Base-by-base conservation (phyloP, 805 yeast species). In the Cyberlindnera nakhonratchasimensis region DNA sequence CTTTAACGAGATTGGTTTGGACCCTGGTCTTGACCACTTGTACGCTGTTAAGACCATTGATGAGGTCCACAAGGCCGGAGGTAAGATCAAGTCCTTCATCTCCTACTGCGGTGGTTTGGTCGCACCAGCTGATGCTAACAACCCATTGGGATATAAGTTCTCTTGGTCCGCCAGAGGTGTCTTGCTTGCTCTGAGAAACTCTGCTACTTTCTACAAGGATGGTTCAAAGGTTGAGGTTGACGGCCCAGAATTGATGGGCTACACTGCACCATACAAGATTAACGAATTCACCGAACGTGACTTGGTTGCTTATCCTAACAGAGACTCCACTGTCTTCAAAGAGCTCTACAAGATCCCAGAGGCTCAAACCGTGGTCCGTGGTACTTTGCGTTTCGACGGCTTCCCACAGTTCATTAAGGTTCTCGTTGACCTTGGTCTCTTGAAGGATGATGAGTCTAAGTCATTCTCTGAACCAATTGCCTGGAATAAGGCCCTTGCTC, bases 81-180 rank as follows among this genome's bases (percentile, higher is more conserved):
- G 99, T 64, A 86, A 93, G 73, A 86, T 93, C 70, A 86, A 78
- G 63, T 85, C 96, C 6, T 93, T 93, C 80, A 71, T 89, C 57
- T 87, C 96, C 7, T 93, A 87, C 83, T 93, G 99, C 72, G 99
- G 99, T 71, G 99, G 99, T 59, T 77, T 93, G 61, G 98, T 98
- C 52, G 93, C 99, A 24, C 97, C 99, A 51, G 99, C 91, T 71
- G 79, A 83, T 67, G 91, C 98, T 23, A 96, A 89, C 71, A 93
- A 93, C 72, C 99, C 99, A 45, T 75, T 93, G 64, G 99, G 99
- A 56, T 93, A 93, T 80, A 93, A 93, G 75, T 93, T 93, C 71
- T 90, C 98, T 32, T 93, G 99, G 99, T 88, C 97, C 24, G 90
- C 98, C 28, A 82, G 99, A 70, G 99, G 99, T 70, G 98, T 93